Evolutionary conservation across 2,329 filamentous ascomycete species (phyloP).

Genomic region (Colletotrichum horii): DNA sequence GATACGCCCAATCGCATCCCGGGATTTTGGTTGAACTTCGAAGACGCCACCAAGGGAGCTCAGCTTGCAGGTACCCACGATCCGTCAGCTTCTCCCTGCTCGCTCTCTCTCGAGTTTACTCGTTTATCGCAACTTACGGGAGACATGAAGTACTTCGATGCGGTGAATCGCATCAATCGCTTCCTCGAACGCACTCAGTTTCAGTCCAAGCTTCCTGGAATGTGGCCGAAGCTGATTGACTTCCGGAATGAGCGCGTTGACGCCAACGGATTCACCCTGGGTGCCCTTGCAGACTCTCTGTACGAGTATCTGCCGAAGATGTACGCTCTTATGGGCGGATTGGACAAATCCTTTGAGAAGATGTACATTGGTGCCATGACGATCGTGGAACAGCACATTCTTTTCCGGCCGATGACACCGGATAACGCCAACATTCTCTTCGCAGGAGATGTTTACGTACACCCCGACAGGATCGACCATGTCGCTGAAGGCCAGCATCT

Average conservation of each 20-base stretch:
- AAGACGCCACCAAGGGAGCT: not conserved
- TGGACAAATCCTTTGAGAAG: constrained; percentile 55
- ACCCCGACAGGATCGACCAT: constrained; percentile 15
- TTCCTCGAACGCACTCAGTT: constrained; percentile 70
- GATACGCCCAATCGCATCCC: constrained; percentile 73
- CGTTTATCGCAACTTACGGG: constrained; percentile 75
- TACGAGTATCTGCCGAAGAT: constrained; percentile 49
- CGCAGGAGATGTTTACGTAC: constrained; percentile 41
- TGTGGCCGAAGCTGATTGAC: constrained; percentile 74
- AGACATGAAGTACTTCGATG: constrained; percentile 76
- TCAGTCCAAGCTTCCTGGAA: constrained; percentile 69
- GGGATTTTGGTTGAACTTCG: constrained; percentile 18
- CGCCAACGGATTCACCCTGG: constrained; percentile 36
- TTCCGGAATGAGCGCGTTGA: constrained; percentile 53
- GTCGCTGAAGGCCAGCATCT: constrained; percentile 48
- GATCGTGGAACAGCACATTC: constrained; percentile 58
- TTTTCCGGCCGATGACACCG: constrained; percentile 69
- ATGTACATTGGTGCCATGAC: constrained; percentile 64
- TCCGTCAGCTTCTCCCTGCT: constrained; percentile 58
- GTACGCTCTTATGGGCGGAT: constrained; percentile 63
- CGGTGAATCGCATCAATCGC: constrained; percentile 70
- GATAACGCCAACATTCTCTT: constrained; percentile 58
- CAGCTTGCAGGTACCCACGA: constrained; percentile 28
- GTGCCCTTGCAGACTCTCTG: constrained; percentile 44
- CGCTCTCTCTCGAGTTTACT: constrained; percentile 75